Conservation (phyloP, 768 basidiomycete species). For the Phlebiopsis gigantea region DNA sequence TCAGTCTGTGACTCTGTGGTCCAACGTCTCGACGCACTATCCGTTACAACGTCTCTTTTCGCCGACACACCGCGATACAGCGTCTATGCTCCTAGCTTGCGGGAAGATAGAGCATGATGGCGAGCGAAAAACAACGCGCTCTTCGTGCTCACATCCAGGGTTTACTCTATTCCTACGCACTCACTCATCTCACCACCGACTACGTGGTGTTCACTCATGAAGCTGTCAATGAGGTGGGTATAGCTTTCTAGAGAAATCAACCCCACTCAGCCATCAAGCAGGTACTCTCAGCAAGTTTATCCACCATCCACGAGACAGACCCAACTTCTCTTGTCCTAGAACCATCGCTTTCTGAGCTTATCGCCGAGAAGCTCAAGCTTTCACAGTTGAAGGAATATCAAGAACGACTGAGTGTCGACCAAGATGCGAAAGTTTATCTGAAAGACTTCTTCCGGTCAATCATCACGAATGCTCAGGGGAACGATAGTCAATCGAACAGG, state of each 20-base stretch:
- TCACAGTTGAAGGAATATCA: conserved; percentile 34
- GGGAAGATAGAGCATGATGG: too few relatives aligned
- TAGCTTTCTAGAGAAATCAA: neutral
- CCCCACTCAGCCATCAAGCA: conserved; percentile 24
- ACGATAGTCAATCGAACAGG: conserved; percentile 30
- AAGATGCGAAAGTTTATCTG: conserved; percentile 13
- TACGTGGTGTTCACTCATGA: conserved; percentile 49
- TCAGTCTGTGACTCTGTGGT: too few relatives aligned
- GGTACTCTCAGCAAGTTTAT: conserved; percentile 36
- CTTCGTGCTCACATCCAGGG: conserved; percentile 45
- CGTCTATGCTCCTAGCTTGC: too few relatives aligned
- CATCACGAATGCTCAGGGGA: neutral
- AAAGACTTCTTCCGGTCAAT: neutral
- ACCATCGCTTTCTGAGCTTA: conserved; percentile 1
- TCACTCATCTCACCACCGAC: conserved; percentile 47
- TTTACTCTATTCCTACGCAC: conserved; percentile 49
- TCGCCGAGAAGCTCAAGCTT: conserved; percentile 15
- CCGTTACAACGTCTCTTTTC: too few relatives aligned
- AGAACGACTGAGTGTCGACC: conserved; percentile 37
- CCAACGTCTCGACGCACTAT: too few relatives aligned
- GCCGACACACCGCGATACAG: too few relatives aligned
- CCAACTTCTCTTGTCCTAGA: conserved; percentile 41
- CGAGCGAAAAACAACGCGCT: conserved; percentile 18
- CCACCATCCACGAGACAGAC: conserved; percentile 42
- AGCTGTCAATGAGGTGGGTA: conserved; percentile 39